phyloP scores from a whole-genome alignment of 192 early-diverging fungal species.

The Piromyces finnis region DNA sequence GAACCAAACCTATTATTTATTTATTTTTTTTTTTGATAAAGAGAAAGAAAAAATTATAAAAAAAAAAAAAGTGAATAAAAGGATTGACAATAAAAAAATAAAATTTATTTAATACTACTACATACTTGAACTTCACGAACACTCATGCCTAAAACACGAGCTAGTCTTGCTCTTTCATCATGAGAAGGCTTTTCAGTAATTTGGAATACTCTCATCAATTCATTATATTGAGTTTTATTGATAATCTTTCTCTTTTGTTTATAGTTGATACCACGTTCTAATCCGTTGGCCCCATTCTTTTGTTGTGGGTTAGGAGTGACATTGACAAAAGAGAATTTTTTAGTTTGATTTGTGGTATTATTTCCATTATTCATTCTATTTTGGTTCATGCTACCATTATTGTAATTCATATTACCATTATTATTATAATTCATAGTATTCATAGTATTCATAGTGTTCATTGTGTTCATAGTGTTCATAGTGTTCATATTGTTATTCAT shows the following conservation, averaged over 20 bases:
- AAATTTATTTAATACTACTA: not conserved
- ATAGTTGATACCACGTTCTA: not conserved
- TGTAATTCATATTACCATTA: not conserved
- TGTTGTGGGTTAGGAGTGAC: not conserved
- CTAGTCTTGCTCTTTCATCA: not conserved
- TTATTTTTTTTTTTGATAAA: too few species aligned
- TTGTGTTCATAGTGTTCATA: not conserved
- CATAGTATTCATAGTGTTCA: not conserved
- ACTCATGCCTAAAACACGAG: not conserved
- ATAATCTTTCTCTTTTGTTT: not conserved
- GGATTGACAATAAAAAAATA: too few species aligned
- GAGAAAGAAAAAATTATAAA: too few species aligned
- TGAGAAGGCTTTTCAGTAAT: not conserved
- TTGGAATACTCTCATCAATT: not conserved
- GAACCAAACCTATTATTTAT: too few species aligned
- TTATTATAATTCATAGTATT: not conserved
- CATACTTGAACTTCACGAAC: not conserved
- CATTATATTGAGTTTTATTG: not conserved
- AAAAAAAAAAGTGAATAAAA: too few species aligned
- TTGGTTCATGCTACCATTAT: not conserved
- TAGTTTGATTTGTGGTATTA: not conserved
- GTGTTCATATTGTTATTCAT: not conserved
- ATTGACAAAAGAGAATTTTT: not conserved
- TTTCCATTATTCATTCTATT: not conserved
- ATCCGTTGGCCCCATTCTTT: not conserved